Conservation (phyloP, 2,329 filamentous ascomycete species). For the Alternaria gansuensis region DNA sequence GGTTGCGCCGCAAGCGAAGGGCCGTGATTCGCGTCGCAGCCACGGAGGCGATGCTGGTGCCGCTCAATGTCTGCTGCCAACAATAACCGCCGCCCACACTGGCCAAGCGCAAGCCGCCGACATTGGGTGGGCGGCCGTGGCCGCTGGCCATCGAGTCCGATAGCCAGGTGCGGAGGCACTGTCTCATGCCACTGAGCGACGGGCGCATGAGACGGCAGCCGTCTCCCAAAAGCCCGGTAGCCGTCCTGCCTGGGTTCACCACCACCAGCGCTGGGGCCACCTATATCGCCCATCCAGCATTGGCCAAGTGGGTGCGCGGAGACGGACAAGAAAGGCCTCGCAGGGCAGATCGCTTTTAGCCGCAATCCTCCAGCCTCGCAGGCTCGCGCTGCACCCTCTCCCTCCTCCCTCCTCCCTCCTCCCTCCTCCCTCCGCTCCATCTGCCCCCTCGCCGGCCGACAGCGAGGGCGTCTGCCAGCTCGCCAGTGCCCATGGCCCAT, state of each 20-base stretch:
- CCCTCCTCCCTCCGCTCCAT: slow-evolving; percentile 12
- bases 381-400: slow-evolving; percentile 25
- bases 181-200: slow-evolving; percentile 37
- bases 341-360: slow-evolving; percentile 32
- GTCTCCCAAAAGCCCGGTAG: slow-evolving; percentile 40
- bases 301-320: slow-evolving; percentile 20
- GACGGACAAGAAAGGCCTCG: slow-evolving; percentile 26
- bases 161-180: slow-evolving; percentile 33
- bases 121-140: slow-evolving; percentile 30
- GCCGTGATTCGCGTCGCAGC: slow-evolving; percentile 7
- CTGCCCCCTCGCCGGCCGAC: slow-evolving; percentile 28
- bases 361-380: slow-evolving; percentile 13
- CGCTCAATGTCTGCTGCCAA: slow-evolving; percentile 18
- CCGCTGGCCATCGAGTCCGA: slow-evolving; percentile 33
- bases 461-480: slow-evolving; percentile 25
- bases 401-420: neutral
- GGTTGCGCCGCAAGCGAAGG: slow-evolving; percentile 2
- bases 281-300: slow-evolving; percentile 10
- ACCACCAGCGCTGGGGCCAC: slow-evolving; percentile 2
- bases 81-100: slow-evolving; percentile 9
- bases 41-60: slow-evolving; percentile 11
- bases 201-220: slow-evolving; percentile 38
- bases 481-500: slow-evolving; percentile 31
- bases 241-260: slow-evolving; percentile 27
- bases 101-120: slow-evolving; percentile 33